A percentile compares a stretch with the other conserved stretches of the same genome.
Conservation (phyloP, 2,329 filamentous ascomycete species). For the Thermoascus crustaceus region DNA sequence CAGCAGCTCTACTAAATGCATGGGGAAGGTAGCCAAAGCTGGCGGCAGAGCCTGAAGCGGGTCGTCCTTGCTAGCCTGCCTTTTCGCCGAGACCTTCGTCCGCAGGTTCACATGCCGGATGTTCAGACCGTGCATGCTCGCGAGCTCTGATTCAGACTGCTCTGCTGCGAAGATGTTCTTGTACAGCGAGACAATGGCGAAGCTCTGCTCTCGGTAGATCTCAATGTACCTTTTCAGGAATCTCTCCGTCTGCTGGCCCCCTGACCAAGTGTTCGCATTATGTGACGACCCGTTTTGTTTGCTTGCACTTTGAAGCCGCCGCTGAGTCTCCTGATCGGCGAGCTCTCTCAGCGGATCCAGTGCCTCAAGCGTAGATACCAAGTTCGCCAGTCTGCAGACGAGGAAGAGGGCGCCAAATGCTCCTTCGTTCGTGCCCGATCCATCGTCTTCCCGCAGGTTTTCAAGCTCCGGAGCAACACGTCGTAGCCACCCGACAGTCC, state of each 20-base stretch:
- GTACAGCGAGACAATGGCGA: slow-evolving; percentile 90
- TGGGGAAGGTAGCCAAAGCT: slow-evolving; percentile 72
- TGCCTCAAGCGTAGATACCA: slow-evolving; percentile 71
- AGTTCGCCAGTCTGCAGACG: slow-evolving; percentile 71
- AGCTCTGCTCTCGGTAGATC: slow-evolving; percentile 95
- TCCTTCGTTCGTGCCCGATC: slow-evolving; percentile 46
- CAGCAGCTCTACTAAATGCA: slow-evolving; percentile 74
- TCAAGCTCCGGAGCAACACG: slow-evolving; percentile 77
- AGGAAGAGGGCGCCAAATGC: slow-evolving; percentile 77
- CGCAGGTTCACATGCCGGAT: slow-evolving; percentile 13
- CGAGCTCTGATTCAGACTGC: slow-evolving; percentile 26
- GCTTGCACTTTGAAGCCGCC: slow-evolving; percentile 27
- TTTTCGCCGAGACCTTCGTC: slow-evolving; percentile 16
- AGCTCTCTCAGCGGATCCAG: slow-evolving; percentile 78
- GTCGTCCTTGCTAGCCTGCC: slow-evolving; percentile 18
- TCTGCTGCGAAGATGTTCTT: slow-evolving; percentile 73
- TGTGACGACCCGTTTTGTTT: slow-evolving; percentile 15
- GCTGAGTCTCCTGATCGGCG: slow-evolving; percentile 71
- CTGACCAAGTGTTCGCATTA: slow-evolving; percentile 23
- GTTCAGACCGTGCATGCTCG: slow-evolving; percentile 19
- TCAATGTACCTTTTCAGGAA: slow-evolving; percentile 95
- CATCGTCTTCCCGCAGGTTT: slow-evolving; percentile 23
- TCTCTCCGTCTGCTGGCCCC: slow-evolving; percentile 85
- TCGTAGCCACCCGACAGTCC: slow-evolving; percentile 84
- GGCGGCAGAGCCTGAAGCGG: slow-evolving; percentile 54